Conservation (phyloP, 139 green algal genomes). For the Protoeuglena noctilucae region DNA sequence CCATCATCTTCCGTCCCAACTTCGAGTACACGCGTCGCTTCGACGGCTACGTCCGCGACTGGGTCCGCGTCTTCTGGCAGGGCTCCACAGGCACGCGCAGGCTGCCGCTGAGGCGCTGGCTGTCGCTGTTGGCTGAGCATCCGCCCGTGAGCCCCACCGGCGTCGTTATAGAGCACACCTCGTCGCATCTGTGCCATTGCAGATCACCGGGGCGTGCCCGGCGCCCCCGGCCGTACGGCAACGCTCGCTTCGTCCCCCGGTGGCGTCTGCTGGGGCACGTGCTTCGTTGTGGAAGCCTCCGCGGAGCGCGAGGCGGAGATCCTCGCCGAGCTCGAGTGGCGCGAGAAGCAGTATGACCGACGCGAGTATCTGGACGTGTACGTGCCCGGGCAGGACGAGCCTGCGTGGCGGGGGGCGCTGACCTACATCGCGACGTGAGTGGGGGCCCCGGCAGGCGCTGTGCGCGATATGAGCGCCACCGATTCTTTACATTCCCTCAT, state of each 20-base stretch:
- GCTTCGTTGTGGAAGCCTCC: background rate
- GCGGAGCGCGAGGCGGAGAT: conserved; percentile 1
- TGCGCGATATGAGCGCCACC: conserved; percentile 15
- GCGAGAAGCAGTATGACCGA: conserved; percentile 74
- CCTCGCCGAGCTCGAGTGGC: conserved; percentile 42
- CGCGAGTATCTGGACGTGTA: conserved; percentile 27
- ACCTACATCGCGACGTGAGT: conserved; percentile 39
- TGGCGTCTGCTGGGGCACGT: background rate
- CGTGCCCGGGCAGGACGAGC: background rate
- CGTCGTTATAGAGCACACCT: no score
- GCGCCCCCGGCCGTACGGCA: conserved; percentile 43
- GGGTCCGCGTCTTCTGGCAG: conserved; percentile 36
- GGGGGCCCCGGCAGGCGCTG: no score
- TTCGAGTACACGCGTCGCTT: conserved; percentile 19
- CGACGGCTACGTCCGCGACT: conserved; percentile 29
- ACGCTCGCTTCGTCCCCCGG: conserved; percentile 26
- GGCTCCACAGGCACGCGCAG: conserved; percentile 12
- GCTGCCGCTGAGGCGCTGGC: background rate
- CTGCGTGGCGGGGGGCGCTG: conserved; percentile 12
- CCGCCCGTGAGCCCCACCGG: conserved; percentile 17
- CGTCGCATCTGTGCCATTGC: no score
- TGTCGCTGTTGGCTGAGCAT: background rate
- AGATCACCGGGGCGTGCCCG: conserved; percentile 38
- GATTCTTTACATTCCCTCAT: no score
- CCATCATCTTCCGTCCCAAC: conserved; percentile 18